Evolutionary conservation across 768 basidiomycete genomes (phyloP), one percentile per base, ranked within the genome.

Genomic region (Daedalea quercina): DNA sequence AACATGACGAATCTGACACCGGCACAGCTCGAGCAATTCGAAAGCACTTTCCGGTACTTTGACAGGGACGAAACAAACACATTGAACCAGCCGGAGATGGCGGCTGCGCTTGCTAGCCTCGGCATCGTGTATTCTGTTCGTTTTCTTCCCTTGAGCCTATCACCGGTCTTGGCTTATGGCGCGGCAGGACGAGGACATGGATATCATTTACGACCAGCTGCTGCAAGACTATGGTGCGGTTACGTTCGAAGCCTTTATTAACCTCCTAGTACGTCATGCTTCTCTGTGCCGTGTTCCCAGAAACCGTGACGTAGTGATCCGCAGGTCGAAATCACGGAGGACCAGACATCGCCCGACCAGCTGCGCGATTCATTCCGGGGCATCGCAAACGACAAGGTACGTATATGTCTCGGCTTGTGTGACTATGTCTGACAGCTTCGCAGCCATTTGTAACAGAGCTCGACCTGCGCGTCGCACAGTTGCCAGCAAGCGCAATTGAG

Each of bases 31-130:
- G 95, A 98, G 65, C 94, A 97, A 64, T 95, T 96, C 59, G 95
- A 98, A 68, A 83, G 86, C 65, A 95, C 94, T 1, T 98, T 99
- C 83, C 82, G 94, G 48, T 94, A 97, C 71, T 99, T 99, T 63
- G 95, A 97, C 69, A 83, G 83, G 56, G 94, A 97, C 59, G 87
- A 90, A 61, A 84, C 87, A 35, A 96, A 97, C 65, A 93, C 91
- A 0, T 79, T 98, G 35, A 82, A 78, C 54, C 65, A 85, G 54
- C 77, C 90, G 6, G 93, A 97, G 68, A 87, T 96, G 79, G 80
- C 86, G n/a, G 90, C 92, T 11, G 96, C 96, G 1, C 76, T 99
- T 15, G 94, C 94, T 1, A 94, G 90, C 69, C 74, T 98, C 35
- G 94, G 95, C 1, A 90, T 99, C 51, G 86, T 93, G 19, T 98